Conservation (phyloP, 2,329 filamentous ascomycete species). For the Aspergillus proliferans region DNA sequence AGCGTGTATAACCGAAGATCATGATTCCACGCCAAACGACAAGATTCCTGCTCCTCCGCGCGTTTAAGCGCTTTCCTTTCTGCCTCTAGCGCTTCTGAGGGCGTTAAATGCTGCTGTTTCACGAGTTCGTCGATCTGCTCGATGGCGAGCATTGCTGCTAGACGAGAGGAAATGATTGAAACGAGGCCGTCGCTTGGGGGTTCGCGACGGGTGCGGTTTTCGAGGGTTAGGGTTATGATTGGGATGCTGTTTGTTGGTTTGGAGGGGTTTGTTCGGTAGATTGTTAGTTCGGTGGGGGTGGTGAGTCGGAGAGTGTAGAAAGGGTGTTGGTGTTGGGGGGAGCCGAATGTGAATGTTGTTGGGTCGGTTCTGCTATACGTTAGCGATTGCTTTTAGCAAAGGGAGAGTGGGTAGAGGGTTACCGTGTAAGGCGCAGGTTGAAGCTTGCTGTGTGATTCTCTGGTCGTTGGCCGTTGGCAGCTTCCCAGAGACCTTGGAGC, state of each 20-base stretch:
- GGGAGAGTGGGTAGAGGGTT: conserved; percentile 7
- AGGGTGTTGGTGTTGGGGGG: conserved; percentile 25
- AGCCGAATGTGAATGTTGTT: conserved; percentile 40
- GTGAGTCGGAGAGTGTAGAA: conserved; percentile 43
- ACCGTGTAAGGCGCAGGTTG: conserved; percentile 39
- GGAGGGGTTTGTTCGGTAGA: conserved; percentile 37
- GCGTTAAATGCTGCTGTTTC: conserved; percentile 34
- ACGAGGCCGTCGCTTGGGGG: conserved; percentile 39
- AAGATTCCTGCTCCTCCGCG: conserved; percentile 42
- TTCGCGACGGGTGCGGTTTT: conserved; percentile 31
- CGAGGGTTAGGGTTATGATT: conserved; percentile 39
- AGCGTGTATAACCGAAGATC: conserved; percentile 39
- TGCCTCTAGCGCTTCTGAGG: conserved; percentile 36
- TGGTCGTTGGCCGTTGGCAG: conserved; percentile 39
- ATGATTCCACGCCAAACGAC: conserved; percentile 40
- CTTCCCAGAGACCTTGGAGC: conserved; percentile 39
- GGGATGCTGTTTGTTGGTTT: conserved; percentile 36
- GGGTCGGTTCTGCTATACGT: conserved; percentile 29
- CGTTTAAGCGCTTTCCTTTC: conserved; percentile 39
- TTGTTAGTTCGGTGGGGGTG: conserved; percentile 36
- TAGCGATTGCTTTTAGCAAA: conserved; percentile 6
- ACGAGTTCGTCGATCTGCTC: conserved; percentile 39
- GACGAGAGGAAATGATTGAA: conserved; percentile 42
- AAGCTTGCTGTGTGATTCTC: conserved; percentile 27
- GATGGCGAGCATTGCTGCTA: conserved; percentile 45